Evolutionary conservation across 2,329 filamentous ascomycete species (phyloP).

Genomic region (Penicillium digitatum): DNA sequence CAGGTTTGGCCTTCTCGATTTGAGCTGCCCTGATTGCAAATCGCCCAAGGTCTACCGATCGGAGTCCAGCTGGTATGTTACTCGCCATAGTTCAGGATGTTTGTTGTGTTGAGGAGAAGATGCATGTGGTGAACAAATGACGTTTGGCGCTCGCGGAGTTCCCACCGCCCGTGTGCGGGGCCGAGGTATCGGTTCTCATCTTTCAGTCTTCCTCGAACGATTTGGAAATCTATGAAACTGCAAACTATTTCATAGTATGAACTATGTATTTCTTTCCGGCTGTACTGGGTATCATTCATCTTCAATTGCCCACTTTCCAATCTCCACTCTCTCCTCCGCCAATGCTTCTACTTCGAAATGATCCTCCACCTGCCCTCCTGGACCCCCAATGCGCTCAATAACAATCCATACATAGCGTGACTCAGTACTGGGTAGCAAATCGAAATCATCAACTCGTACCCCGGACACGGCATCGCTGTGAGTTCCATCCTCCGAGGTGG

Average conservation of each 20-base stretch:
- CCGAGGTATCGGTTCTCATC: not conserved
- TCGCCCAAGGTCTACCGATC: slow-evolving; percentile 74
- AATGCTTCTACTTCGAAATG: slow-evolving; percentile 44
- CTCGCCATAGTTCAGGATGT: slow-evolving; percentile 59
- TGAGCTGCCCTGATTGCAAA: slow-evolving; percentile 81
- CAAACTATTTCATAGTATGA: not conserved
- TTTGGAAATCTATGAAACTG: not conserved
- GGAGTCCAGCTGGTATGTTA: slow-evolving; percentile 67
- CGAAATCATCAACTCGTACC: slow-evolving; percentile 68
- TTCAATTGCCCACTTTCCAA: slow-evolving; percentile 42
- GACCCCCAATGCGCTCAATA: slow-evolving; percentile 70
- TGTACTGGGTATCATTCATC: slow-evolving; percentile 22
- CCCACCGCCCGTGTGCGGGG: slow-evolving; percentile 25
- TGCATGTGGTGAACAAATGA: slow-evolving; percentile 17
- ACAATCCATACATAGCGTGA: slow-evolving; percentile 69
- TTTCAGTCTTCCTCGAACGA: not conserved
- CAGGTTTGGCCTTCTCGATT: slow-evolving; percentile 77
- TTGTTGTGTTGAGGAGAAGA: slow-evolving; percentile 1
- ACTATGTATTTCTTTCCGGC: not conserved
- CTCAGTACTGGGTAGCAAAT: slow-evolving; percentile 63
- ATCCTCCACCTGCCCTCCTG: slow-evolving; percentile 48
- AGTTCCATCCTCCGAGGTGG: slow-evolving; percentile 66
- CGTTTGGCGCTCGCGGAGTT: slow-evolving; percentile 18
- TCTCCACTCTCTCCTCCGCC: slow-evolving; percentile 42
- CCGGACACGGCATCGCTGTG: slow-evolving; percentile 66